phyloP scores from a whole-genome alignment of 1,284 basidiomycete species.

The Heterobasidion occidentale region DNA sequence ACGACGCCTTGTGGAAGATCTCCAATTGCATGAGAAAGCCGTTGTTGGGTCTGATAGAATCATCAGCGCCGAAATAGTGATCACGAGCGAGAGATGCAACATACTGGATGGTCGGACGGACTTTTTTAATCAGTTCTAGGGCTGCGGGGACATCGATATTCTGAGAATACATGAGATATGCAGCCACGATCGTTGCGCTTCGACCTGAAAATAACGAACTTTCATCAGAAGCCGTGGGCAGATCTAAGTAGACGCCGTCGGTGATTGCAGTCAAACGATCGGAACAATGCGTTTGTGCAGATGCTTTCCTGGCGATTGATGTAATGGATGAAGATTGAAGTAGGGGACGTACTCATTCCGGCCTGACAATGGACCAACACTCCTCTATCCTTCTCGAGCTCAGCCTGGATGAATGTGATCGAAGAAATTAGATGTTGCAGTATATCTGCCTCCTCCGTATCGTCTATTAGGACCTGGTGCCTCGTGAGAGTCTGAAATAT shows the following conservation, averaged over 20 bases:
- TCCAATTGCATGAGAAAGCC: slow-evolving; percentile 75
- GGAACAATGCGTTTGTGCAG: no score
- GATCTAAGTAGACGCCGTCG: no score
- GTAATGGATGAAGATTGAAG: neutral
- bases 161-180: slow-evolving; percentile 75
- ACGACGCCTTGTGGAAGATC: slow-evolving; percentile 67
- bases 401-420: slow-evolving; percentile 74
- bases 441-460: slow-evolving; percentile 65
- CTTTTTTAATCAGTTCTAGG: slow-evolving; percentile 56
- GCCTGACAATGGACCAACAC: slow-evolving; percentile 86
- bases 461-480: slow-evolving; percentile 67
- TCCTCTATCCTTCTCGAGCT: slow-evolving; percentile 64
- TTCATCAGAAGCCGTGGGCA: neutral
- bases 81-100: slow-evolving; percentile 17
- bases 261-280: neutral
- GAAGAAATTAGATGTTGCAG: slow-evolving; percentile 69
- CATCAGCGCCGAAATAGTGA: neutral
- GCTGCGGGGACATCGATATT: slow-evolving; percentile 61
- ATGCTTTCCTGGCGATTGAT: no score
- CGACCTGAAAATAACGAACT: slow-evolving; percentile 42
- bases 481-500: slow-evolving; percentile 53
- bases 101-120: slow-evolving; percentile 64
- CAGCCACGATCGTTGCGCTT: slow-evolving; percentile 74
- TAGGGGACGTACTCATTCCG: slow-evolving; percentile 62
- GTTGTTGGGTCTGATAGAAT: slow-evolving; percentile 57